Percentiles rank a stretch among this genome's conserved stretches.
Evolutionary conservation across 2,329 filamentous ascomycete species (phyloP).

Genomic region (Diaporthe vaccinii): DNA sequence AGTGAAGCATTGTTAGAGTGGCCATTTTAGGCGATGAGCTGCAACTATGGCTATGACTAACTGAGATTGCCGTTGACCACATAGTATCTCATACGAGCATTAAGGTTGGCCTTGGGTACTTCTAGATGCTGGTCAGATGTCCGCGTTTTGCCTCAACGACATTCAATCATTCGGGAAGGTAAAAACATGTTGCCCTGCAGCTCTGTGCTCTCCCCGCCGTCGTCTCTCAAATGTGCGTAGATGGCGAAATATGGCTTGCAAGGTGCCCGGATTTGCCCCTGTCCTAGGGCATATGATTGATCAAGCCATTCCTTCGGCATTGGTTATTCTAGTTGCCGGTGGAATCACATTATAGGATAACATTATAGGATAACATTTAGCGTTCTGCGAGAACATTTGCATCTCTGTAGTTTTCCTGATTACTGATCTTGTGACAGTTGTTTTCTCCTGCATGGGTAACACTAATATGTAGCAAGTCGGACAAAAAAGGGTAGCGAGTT

Average conservation of each 20-base stretch:
- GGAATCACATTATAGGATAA: too few relatives aligned
- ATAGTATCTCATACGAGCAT: background rate
- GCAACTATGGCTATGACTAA: background rate
- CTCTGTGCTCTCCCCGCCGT: background rate
- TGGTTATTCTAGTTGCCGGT: background rate
- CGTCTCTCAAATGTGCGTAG: background rate
- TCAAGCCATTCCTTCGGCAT: background rate
- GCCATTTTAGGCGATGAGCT: background rate
- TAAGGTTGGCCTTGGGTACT: background rate
- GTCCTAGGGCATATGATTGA: background rate
- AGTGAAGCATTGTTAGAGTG: background rate
- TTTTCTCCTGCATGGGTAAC: background rate
- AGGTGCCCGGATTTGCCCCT: background rate
- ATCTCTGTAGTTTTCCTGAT: rapidly evolving
- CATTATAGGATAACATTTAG: background rate
- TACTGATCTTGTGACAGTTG: too few relatives aligned
- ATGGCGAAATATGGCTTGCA: background rate
- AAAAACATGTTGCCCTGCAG: too few relatives aligned
- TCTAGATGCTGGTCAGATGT: background rate
- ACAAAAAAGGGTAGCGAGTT: background rate
- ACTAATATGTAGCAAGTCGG: background rate
- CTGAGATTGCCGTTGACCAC: background rate
- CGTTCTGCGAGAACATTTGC: too few relatives aligned
- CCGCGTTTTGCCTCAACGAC: background rate
- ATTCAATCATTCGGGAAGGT: background rate